A percentile compares a stretch with the other conserved stretches of the same genome.
Conservation (phyloP, 768 basidiomycete species). For the Boletus tylopilopsis region DNA sequence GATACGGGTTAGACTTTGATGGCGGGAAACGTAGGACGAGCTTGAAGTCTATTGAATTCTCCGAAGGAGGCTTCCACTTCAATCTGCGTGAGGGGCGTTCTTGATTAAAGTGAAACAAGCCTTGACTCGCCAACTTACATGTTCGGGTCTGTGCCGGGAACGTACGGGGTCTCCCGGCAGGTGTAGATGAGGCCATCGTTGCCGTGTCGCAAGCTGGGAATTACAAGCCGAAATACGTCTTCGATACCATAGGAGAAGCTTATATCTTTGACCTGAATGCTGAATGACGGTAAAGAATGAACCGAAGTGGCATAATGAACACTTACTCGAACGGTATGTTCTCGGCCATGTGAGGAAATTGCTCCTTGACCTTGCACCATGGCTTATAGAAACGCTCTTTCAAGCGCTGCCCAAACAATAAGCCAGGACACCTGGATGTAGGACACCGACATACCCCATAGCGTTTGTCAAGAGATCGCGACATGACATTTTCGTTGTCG, state of each 20-base stretch:
- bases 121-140: conserved; percentile 81
- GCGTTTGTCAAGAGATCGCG: conserved; percentile 73
- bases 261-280: conserved; percentile 86
- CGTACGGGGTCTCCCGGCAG: conserved; percentile 79
- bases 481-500: conserved; percentile 85
- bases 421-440: conserved; percentile 1
- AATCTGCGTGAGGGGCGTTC: conserved; percentile 46
- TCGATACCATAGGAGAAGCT: conserved; percentile 84
- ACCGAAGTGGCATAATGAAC: background rate
- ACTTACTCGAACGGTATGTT: conserved; percentile 82
- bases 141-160: conserved; percentile 77
- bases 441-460: conserved; percentile 66
- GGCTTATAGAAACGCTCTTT: conserved; percentile 81
- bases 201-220: conserved; percentile 83
- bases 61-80: conserved; percentile 98
- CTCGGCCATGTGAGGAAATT: conserved; percentile 63
- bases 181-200: conserved; percentile 98
- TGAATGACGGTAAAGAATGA: conserved; percentile 30
- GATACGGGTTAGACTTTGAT: conserved; percentile 39
- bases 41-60: conserved; percentile 98
- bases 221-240: conserved; percentile 78
- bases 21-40: conserved; percentile 93
- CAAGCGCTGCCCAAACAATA: conserved; percentile 40
- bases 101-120: background rate
- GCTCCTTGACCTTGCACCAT: conserved; percentile 62